Conservation (phyloP, 2,329 filamentous ascomycete genomes). For the Colletotrichum truncatum region DNA sequence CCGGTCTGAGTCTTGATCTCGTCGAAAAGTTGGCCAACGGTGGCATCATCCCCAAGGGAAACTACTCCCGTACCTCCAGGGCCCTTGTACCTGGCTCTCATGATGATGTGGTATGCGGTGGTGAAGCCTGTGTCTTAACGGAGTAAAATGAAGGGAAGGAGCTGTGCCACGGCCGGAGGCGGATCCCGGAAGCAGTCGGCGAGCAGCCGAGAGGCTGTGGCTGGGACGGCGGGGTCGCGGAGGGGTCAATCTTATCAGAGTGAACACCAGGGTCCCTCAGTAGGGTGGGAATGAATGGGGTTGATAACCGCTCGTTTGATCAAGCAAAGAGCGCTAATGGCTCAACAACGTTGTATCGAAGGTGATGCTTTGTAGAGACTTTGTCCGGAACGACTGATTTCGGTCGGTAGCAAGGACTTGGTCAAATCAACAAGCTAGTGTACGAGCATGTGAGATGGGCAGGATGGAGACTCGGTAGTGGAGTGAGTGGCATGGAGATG, state of each 20-base stretch:
- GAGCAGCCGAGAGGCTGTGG: slow-evolving; percentile 5
- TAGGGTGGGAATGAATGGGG: background rate
- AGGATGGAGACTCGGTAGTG: background rate
- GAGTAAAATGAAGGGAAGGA: background rate
- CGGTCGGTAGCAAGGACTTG: background rate
- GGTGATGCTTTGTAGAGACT: background rate
- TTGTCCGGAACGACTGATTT: background rate
- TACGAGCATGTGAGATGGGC: no score
- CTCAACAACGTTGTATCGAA: background rate
- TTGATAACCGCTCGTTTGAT: background rate
- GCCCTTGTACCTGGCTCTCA: slow-evolving; percentile 80
- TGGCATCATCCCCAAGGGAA: slow-evolving; percentile 73
- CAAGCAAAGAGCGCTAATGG: background rate
- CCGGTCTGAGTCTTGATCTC: slow-evolving; percentile 72
- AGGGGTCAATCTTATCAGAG: slow-evolving; percentile 15
- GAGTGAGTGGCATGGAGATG: background rate
- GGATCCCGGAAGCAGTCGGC: background rate
- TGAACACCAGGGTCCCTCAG: background rate
- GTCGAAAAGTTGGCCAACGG: slow-evolving; percentile 67
- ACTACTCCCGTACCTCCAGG: slow-evolving; percentile 78
- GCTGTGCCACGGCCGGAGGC: slow-evolving; percentile 1
- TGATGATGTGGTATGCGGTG: slow-evolving; percentile 43
- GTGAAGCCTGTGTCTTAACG: background rate
- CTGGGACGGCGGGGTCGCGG: slow-evolving; percentile 10
- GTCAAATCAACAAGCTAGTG: no score